phyloP scores from a whole-genome alignment of 352 stramenopile genomes.

The Phytopythium montanum region DNA sequence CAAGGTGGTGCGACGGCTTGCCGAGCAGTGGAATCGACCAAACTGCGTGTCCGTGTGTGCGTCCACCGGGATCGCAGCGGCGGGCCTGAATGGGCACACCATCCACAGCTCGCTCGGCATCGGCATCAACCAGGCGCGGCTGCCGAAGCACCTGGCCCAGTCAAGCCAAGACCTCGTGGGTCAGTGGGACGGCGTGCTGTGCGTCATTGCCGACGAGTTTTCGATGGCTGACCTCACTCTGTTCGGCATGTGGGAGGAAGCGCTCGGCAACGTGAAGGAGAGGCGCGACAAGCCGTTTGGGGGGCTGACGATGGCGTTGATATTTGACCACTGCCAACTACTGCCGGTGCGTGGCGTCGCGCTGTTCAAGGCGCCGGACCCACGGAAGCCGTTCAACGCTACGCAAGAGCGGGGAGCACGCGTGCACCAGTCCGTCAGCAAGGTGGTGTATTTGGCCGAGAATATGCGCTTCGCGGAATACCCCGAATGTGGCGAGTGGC shows the following conservation, averaged over 20 bases:
- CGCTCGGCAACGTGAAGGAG: conserved; percentile 14
- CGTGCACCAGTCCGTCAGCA: conserved; percentile 12
- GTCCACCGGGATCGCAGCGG: conserved; percentile 15
- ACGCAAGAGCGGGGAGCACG: background rate
- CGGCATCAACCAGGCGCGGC: background rate
- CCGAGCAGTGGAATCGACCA: conserved; percentile 3
- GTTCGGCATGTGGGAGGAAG: conserved; percentile 24
- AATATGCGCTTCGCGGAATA: conserved; percentile 21
- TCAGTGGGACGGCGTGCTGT: too few relatives aligned
- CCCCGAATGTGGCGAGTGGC: conserved; percentile 17
- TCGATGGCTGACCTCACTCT: conserved; percentile 19
- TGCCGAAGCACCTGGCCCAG: too few relatives aligned
- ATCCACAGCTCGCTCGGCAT: conserved; percentile 19
- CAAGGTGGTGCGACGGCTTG: conserved; percentile 6
- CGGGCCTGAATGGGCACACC: conserved; percentile 12
- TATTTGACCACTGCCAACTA: conserved; percentile 20
- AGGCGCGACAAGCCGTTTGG: conserved; percentile 6
- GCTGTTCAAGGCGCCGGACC: conserved; percentile 9
- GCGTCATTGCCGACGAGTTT: conserved; percentile 14
- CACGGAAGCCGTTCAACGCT: background rate
- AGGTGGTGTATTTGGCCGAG: conserved; percentile 17
- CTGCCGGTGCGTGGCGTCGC: background rate
- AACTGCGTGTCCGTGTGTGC: conserved; percentile 4
- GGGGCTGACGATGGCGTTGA: conserved; percentile 7
- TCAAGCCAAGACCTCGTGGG: too few relatives aligned